phyloP scores from a whole-genome alignment of 345 rosid genomes.

The Pistacia vera region DNA sequence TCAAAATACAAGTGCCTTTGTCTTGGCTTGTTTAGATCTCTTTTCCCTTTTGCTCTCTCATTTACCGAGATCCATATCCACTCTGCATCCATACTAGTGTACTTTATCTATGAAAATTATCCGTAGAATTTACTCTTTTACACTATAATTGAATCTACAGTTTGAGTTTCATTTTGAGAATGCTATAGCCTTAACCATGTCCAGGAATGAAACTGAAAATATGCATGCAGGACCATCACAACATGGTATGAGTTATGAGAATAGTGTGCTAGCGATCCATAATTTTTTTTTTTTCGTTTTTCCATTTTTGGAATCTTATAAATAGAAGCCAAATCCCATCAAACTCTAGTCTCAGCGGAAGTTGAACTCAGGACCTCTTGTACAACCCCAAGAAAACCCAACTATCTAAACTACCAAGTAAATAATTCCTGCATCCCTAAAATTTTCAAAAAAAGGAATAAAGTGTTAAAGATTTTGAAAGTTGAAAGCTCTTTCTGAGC shows the following conservation, averaged over 20 bases:
- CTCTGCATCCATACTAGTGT: not conserved
- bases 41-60: not conserved
- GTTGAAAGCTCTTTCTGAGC: not conserved
- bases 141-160: not conserved
- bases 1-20: not conserved
- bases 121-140: not conserved
- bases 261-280: too few species aligned
- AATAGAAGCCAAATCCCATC: too few species aligned
- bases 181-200: not conserved
- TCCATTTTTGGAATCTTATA: too few species aligned
- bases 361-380: too few species aligned
- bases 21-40: not conserved
- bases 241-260: not conserved
- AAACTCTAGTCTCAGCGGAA: too few species aligned
- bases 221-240: not conserved
- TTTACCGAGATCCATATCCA: not conserved
- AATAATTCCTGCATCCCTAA: not conserved
- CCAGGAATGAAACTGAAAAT: not conserved
- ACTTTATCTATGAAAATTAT: not conserved
- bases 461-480: not conserved
- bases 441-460: not conserved
- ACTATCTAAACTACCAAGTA: too few species aligned
- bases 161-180: conserved; percentile 1
- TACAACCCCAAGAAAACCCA: too few species aligned
- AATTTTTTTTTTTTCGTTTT: too few species aligned